Percentiles rank a stretch among this genome's conserved stretches.
Evolutionary conservation across 306 rosid species (phyloP).

Genomic region (Lathyrus aphaca): DNA sequence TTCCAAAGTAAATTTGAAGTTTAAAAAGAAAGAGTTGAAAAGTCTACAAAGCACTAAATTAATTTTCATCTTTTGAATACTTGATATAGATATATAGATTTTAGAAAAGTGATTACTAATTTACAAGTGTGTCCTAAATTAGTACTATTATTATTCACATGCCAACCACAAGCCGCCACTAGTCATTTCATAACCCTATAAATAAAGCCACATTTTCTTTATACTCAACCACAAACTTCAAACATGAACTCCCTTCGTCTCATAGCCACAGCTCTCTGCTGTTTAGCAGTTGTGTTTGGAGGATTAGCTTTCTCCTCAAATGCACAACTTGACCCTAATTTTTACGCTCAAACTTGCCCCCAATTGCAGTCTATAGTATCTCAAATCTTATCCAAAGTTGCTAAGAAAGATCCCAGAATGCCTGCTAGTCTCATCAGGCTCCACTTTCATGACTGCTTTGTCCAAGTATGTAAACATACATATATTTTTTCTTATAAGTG

Average conservation of each 20-base stretch:
- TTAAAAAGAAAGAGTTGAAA: too few species aligned
- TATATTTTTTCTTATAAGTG: too few species aligned
- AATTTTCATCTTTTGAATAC: neutral
- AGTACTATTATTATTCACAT: too few species aligned
- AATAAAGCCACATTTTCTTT: neutral
- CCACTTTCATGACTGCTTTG: constrained; percentile 69
- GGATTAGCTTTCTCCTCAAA: constrained; percentile 34
- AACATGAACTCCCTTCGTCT: neutral
- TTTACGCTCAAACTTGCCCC: neutral
- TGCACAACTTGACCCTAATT: constrained; percentile 36
- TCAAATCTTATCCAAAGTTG: neutral
- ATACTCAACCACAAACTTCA: neutral
- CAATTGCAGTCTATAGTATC: neutral
- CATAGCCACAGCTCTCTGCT: constrained; percentile 12
- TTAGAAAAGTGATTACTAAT: neutral
- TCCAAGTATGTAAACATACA: constrained; percentile 13
- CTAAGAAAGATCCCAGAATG: constrained; percentile 38
- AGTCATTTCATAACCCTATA: neutral
- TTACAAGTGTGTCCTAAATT: neutral
- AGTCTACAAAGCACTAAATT: too few species aligned
- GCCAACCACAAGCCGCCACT: neutral
- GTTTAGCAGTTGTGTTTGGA: constrained; percentile 30
- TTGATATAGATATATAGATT: neutral
- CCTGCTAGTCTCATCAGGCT: constrained; percentile 58
- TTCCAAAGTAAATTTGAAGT: too few species aligned